Evolutionary conservation across 179 eudicot genomes (phyloP).

Genomic region (Vitellaria paradoxa): DNA sequence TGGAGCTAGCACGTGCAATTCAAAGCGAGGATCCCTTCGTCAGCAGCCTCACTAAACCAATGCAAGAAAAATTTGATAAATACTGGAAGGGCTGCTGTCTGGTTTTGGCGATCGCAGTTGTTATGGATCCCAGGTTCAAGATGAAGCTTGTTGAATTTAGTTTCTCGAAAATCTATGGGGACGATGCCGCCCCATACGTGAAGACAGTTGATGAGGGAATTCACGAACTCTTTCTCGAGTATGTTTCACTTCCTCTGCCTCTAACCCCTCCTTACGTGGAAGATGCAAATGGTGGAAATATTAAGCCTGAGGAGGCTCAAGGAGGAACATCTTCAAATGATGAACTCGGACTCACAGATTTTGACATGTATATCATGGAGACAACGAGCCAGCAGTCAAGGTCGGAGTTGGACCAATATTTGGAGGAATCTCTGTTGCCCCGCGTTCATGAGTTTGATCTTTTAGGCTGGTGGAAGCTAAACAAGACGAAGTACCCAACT

Average conservation of each 20-base stretch:
- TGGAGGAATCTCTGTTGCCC: slow-evolving; percentile 89
- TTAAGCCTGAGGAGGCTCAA: slow-evolving; percentile 42
- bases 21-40: slow-evolving; percentile 67
- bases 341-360: slow-evolving; percentile 66
- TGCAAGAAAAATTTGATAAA: slow-evolving; percentile 72
- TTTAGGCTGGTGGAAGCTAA: slow-evolving; percentile 90
- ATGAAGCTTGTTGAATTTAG: slow-evolving; percentile 97
- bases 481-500: slow-evolving; percentile 76
- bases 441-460: slow-evolving; percentile 84
- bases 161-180: slow-evolving; percentile 73
- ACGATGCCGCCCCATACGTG: slow-evolving; percentile 66
- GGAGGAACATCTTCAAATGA: slow-evolving; percentile 33
- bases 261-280: slow-evolving; percentile 29
- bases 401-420: slow-evolving; percentile 84
- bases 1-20: slow-evolving; percentile 74
- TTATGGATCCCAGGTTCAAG: slow-evolving; percentile 95
- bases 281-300: slow-evolving; percentile 30
- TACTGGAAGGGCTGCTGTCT: slow-evolving; percentile 79
- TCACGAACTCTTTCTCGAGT: slow-evolving; percentile 51
- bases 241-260: slow-evolving; percentile 41
- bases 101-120: slow-evolving; percentile 78
- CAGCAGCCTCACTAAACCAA: slow-evolving; percentile 44
- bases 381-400: slow-evolving; percentile 61
- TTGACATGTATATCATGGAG: slow-evolving; percentile 79
- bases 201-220: slow-evolving; percentile 49